Base-by-base conservation (phyloP, 176 grass and related monocot genomes). In the Eragrostis nindensis region DNA sequence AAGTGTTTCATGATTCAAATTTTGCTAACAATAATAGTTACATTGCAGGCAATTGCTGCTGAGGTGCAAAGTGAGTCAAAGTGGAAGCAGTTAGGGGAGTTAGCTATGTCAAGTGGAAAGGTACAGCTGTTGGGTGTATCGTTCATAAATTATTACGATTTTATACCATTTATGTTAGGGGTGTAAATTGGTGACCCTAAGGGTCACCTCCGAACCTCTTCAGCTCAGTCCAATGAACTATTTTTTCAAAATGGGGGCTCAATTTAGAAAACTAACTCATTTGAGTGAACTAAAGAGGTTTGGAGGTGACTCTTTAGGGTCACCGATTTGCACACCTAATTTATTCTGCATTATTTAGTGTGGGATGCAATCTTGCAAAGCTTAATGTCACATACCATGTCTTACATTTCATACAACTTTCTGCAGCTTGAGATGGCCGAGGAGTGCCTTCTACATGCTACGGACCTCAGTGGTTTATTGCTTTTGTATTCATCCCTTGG, bases 1-100 rank as follows among this genome's bases (percentile, higher is more conserved):
- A 67, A 75, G 18, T 78, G 60, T 48, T 24, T 64, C n/a, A 75
- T 59, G 19, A 65, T 83, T 72, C 57, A 17, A 67, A 24, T 29
- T 71, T 86, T 73, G 43, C 71, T 54, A 75, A 36, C 2, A 36
- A 44, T 74, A 61, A 5, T 48, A 53, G 75, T 67, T 89, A 27
- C 22, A 73, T 82, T 87, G 76, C 86, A 98, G 96, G 88, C 84
- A 70, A 98, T 98, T 91, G 96, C 96, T 62, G 73, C 61, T 84
- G 92, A 98, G 73, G 90, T 93, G 43, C 96, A 91, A 91, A 90
- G 96, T 55, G 96, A 95, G 77, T 95, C 92, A 14, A 98, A 98
- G 81, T 98, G 96, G 96, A 98, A 95, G 82, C 92, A 95, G 73
- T 63, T 98, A 70, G 96, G 96, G 75, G 92, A 98, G 44, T 62